A percentile compares a stretch with the other conserved stretches of the same genome.
Evolutionary conservation across 2,329 filamentous ascomycete genomes (phyloP).

Genomic region (Monilinia vaccinii-corymbosi): DNA sequence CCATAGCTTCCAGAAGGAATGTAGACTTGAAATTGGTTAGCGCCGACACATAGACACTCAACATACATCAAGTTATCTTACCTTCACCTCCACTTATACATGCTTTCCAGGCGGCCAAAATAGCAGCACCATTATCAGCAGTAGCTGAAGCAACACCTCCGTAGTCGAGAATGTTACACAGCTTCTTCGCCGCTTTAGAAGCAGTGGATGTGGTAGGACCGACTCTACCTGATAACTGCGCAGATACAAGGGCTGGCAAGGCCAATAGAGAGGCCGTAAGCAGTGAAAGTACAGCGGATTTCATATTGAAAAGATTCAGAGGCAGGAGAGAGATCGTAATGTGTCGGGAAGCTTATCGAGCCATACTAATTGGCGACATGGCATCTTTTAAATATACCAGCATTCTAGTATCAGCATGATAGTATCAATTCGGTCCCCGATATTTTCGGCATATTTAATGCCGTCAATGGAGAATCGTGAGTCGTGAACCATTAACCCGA

Average conservation of each 20-base stretch:
- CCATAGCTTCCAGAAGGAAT: slow-evolving; percentile 36
- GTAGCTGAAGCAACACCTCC: slow-evolving; percentile 37
- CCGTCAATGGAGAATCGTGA: neutral
- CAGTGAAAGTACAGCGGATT: slow-evolving; percentile 9
- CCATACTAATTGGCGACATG: neutral
- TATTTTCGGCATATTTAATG: neutral
- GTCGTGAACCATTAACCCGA: neutral
- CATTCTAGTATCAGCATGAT: neutral
- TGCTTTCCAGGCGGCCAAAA: slow-evolving; percentile 35
- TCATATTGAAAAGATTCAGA: slow-evolving; percentile 10
- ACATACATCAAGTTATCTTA: neutral
- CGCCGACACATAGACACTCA: neutral
- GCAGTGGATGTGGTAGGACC: slow-evolving; percentile 22
- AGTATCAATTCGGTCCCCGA: neutral
- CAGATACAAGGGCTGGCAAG: slow-evolving; percentile 11
- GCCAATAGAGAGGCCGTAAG: slow-evolving; percentile 5
- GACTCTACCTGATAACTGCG: slow-evolving; percentile 22
- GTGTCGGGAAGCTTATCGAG: neutral
- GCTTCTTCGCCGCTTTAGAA: slow-evolving; percentile 19
- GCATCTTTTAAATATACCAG: neutral
- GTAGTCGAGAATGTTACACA: slow-evolving; percentile 39
- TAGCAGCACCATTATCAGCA: slow-evolving; percentile 37
- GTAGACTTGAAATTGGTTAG: slow-evolving; percentile 12
- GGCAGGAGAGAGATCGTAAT: neutral
- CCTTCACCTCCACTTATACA: slow-evolving; percentile 36